These are phyloP conservation scores for Tillandsia leiboldiana DNA, from an alignment of 176 grass and related monocot species.

Conservation along the genomic window DNA sequence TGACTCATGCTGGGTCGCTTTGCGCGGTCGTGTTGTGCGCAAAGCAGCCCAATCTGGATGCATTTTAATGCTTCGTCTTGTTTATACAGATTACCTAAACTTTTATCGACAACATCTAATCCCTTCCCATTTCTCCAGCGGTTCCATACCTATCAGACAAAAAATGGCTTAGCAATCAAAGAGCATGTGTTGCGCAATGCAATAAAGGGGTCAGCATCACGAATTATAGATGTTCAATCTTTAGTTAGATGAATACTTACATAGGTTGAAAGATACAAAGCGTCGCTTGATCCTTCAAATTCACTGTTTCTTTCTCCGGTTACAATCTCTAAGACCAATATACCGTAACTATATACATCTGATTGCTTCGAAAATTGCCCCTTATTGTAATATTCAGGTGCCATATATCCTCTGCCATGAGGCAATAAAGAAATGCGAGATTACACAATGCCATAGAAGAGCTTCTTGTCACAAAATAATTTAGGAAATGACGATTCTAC, in stretches of 20 bases:
- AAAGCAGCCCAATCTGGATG: slow-evolving; percentile 38
- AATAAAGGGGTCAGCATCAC: too few relatives aligned
- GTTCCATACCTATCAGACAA: slow-evolving; percentile 25
- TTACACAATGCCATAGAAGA: background rate
- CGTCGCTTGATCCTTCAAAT: background rate
- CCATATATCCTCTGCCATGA: slow-evolving; percentile 50
- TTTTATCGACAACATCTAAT: slow-evolving; percentile 15
- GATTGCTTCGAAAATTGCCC: slow-evolving; percentile 44
- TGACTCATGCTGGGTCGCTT: slow-evolving; percentile 31
- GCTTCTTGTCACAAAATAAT: too few relatives aligned
- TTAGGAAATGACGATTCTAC: background rate
- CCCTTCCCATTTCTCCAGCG: slow-evolving; percentile 20
- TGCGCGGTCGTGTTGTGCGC: slow-evolving; percentile 28
- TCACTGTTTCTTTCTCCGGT: slow-evolving; percentile 26
- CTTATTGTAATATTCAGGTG: slow-evolving; percentile 37
- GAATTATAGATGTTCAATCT: too few relatives aligned
- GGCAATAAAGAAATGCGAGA: too few relatives aligned
- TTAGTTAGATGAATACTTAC: slow-evolving; percentile 19
- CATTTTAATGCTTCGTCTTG: slow-evolving; percentile 27
- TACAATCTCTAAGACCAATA: slow-evolving; percentile 41
- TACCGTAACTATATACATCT: slow-evolving; percentile 48
- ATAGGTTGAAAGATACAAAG: slow-evolving; percentile 19
- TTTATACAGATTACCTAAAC: background rate
- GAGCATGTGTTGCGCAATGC: too few relatives aligned
- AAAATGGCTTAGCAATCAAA: background rate